These are phyloP conservation scores for Botrytis fragariae DNA, from an alignment of 2,329 filamentous ascomycete genomes.

Conservation along the genomic window DNA sequence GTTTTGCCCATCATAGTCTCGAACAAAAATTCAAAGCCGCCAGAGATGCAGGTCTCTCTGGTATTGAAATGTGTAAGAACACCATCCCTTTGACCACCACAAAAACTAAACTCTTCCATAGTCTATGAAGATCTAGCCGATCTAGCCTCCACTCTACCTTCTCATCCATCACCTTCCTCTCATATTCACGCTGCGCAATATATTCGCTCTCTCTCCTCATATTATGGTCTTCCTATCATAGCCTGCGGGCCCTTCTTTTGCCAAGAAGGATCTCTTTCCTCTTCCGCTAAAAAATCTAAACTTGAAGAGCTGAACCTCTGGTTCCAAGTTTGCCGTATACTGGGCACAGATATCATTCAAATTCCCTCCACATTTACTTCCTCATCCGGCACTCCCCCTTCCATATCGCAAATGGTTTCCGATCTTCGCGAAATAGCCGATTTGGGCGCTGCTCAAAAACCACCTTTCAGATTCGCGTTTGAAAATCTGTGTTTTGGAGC, in stretches of 20 bases:
- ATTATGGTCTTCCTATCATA: slow-evolving; percentile 56
- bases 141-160: slow-evolving; percentile 44
- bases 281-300: slow-evolving; percentile 53
- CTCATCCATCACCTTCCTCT: slow-evolving; percentile 42
- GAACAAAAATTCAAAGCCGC: slow-evolving; percentile 67
- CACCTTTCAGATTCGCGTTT: slow-evolving; percentile 65
- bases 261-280: slow-evolving; percentile 70
- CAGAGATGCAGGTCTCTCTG: slow-evolving; percentile 60
- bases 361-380: slow-evolving; percentile 65
- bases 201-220: slow-evolving; percentile 56
- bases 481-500: slow-evolving; percentile 74
- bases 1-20: slow-evolving; percentile 51
- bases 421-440: slow-evolving; percentile 67
- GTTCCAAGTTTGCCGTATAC: slow-evolving; percentile 63
- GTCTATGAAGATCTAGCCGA: slow-evolving; percentile 72
- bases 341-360: slow-evolving; percentile 70
- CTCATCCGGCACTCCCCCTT: slow-evolving; percentile 43
- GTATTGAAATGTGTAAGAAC: slow-evolving; percentile 61
- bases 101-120: not conserved
- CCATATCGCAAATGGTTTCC: slow-evolving; percentile 54
- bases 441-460: slow-evolving; percentile 56
- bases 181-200: slow-evolving; percentile 55
- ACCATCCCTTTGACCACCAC: not conserved
- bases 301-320: slow-evolving; percentile 65
- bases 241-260: slow-evolving; percentile 65